Conservation (phyloP, 306 rosid species). For the Ormosia emarginata region DNA sequence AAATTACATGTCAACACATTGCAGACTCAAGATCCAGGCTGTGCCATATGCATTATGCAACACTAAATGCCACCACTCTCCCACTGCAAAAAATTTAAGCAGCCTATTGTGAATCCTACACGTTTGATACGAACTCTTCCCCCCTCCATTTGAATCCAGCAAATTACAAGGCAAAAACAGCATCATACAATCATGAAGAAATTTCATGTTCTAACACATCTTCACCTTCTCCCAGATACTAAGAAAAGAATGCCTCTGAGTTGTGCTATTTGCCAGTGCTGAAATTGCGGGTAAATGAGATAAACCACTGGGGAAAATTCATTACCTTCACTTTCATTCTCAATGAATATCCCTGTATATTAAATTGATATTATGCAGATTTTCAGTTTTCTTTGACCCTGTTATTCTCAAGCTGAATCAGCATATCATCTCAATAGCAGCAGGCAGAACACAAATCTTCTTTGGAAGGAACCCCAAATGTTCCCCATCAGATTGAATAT, state of each 20-base stretch:
- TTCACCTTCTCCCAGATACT: background rate
- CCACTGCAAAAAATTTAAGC: background rate
- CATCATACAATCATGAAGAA: background rate
- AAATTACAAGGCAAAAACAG: conserved; percentile 20
- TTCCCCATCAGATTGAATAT: conserved; percentile 93
- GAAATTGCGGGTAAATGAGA: background rate
- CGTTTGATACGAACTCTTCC: conserved; percentile 7
- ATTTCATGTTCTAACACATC: background rate
- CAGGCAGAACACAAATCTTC: conserved; percentile 66
- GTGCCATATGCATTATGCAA: background rate
- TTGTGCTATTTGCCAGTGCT: background rate
- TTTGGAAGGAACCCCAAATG: conserved; percentile 86
- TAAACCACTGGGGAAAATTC: background rate
- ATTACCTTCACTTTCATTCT: background rate
- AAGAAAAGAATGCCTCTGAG: background rate
- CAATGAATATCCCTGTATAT: background rate
- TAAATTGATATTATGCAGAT: background rate
- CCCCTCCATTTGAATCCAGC: background rate
- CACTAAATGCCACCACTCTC: background rate
- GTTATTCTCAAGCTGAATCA: conserved; percentile 31
- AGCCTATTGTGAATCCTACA: background rate
- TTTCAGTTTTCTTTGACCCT: background rate
- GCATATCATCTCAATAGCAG: conserved; percentile 81
- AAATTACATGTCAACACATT: background rate
- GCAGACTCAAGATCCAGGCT: background rate